Conservation (phyloP, 2,329 filamentous ascomycete genomes). For the Boeremia lycopersici region DNA sequence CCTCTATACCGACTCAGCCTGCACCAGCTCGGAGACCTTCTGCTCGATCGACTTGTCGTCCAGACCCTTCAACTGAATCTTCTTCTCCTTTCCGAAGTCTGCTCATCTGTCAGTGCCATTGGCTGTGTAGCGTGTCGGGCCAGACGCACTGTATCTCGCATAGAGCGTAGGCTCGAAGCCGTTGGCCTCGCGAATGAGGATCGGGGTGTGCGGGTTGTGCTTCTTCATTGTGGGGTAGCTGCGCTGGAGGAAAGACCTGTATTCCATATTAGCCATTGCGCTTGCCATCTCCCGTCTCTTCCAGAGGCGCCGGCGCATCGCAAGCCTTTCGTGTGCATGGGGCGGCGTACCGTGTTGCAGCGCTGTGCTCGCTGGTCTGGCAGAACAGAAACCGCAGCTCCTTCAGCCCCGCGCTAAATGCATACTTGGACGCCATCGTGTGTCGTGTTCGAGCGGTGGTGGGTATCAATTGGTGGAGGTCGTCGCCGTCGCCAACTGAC, state of each 20-base stretch:
- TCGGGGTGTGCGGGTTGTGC: slow-evolving; percentile 92
- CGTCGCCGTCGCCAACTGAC: slow-evolving; percentile 12
- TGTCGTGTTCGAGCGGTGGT: slow-evolving; percentile 6
- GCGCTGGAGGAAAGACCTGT: slow-evolving; percentile 84
- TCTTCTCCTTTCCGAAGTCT: slow-evolving; percentile 73
- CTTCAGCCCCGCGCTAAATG: slow-evolving; percentile 85
- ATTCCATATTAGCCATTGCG: not conserved
- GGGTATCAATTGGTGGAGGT: slow-evolving; percentile 22
- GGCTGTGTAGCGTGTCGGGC: not conserved
- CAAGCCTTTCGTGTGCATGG: not conserved
- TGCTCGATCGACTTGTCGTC: slow-evolving; percentile 74
- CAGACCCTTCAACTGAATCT: slow-evolving; percentile 67
- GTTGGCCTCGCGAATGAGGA: slow-evolving; percentile 90
- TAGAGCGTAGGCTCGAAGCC: slow-evolving; percentile 86
- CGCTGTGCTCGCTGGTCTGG: slow-evolving; percentile 90
- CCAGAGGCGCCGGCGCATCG: not conserved
- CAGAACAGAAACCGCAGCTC: slow-evolving; percentile 98
- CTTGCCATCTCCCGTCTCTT: not conserved
- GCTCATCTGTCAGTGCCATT: slow-evolving; percentile 12
- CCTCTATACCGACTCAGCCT: slow-evolving; percentile 41
- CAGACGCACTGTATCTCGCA: slow-evolving; percentile 81
- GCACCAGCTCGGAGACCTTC: slow-evolving; percentile 68
- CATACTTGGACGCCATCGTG: slow-evolving; percentile 90
- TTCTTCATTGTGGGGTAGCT: slow-evolving; percentile 99
- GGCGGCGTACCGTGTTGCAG: slow-evolving; percentile 74